Evolutionary conservation across 164 flowering plant species (phyloP).

Genomic region (Magnolia changhungtana): DNA sequence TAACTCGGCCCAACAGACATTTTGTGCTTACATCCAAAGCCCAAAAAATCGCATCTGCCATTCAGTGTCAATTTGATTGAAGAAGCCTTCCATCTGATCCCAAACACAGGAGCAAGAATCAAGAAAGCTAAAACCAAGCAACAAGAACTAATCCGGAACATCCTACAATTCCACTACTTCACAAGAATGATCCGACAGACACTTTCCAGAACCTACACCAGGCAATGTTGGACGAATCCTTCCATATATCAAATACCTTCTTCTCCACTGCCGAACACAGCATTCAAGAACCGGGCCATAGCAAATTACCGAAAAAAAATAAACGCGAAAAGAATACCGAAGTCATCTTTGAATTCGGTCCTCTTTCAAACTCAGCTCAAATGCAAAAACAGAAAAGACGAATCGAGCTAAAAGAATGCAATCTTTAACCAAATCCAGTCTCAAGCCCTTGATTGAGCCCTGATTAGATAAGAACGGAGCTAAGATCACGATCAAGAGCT

Average conservation of each 20-base stretch:
- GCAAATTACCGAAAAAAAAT: neutral
- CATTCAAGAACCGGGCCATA: neutral
- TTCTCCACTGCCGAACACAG: neutral
- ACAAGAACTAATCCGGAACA: conserved; percentile 28
- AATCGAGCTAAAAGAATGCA: conserved; percentile 5
- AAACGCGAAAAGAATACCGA: neutral
- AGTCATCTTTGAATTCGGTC: neutral
- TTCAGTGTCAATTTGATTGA: conserved; percentile 13
- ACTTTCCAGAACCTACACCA: conserved; percentile 20
- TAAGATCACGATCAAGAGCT: neutral
- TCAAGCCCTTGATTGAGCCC: conserved; percentile 5
- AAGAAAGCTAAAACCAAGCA: conserved; percentile 19
- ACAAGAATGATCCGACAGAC: conserved; percentile 8
- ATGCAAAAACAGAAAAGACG: neutral
- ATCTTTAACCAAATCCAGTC: neutral
- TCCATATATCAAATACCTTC: conserved; percentile 23
- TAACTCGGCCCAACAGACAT: conserved; percentile 14
- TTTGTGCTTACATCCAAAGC: conserved; percentile 13
- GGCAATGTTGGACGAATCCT: neutral
- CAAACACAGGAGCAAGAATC: conserved; percentile 15
- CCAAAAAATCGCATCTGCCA: conserved; percentile 14
- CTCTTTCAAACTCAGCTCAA: conserved; percentile 5
- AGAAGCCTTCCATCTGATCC: conserved; percentile 19
- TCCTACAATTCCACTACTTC: conserved; percentile 25
- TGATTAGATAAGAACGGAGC: neutral